Evolutionary conservation across 2,329 filamentous ascomycete species (phyloP).

Genomic region (Penicillium corylophilum): DNA sequence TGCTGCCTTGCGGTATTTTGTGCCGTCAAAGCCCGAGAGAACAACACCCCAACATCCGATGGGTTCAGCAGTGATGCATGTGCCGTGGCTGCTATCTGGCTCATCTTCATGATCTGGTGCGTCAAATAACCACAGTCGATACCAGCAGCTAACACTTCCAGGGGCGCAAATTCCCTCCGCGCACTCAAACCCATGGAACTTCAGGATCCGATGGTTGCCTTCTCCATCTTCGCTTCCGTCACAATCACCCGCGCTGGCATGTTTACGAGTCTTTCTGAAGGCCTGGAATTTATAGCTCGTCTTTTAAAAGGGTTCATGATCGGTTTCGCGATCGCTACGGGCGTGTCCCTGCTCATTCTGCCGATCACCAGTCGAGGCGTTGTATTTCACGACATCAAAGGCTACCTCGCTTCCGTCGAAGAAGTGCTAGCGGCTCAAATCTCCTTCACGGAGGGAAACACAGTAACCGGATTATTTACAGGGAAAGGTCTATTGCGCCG

Average conservation of each 20-base stretch:
- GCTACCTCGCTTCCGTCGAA: slow-evolving; percentile 55
- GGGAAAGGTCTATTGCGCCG: slow-evolving; percentile 16
- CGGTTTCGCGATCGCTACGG: slow-evolving; percentile 63
- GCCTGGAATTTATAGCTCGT: slow-evolving; percentile 40
- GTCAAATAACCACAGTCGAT: background rate
- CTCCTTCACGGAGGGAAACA: slow-evolving; percentile 53
- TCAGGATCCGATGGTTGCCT: slow-evolving; percentile 65
- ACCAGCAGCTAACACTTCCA: slow-evolving; percentile 8
- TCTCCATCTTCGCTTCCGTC: slow-evolving; percentile 66
- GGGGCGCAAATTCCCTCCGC: slow-evolving; percentile 60
- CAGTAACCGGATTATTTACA: slow-evolving; percentile 7
- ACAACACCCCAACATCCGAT: slow-evolving; percentile 48
- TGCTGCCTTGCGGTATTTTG: slow-evolving; percentile 65
- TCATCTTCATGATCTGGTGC: slow-evolving; percentile 66
- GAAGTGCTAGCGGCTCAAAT: slow-evolving; percentile 60
- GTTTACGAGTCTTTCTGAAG: slow-evolving; percentile 43
- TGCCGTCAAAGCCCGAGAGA: slow-evolving; percentile 61
- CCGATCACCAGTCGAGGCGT: slow-evolving; percentile 65
- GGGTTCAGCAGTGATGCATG: slow-evolving; percentile 68
- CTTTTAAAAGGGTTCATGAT: slow-evolving; percentile 63
- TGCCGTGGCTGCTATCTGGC: slow-evolving; percentile 66
- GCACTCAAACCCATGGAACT: slow-evolving; percentile 62
- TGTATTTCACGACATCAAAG: slow-evolving; percentile 57
- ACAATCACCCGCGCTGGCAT: slow-evolving; percentile 54
- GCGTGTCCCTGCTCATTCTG: slow-evolving; percentile 63